Evolutionary conservation across 2,329 filamentous ascomycete species (phyloP).

Genomic region (Trichoderma sp.): DNA sequence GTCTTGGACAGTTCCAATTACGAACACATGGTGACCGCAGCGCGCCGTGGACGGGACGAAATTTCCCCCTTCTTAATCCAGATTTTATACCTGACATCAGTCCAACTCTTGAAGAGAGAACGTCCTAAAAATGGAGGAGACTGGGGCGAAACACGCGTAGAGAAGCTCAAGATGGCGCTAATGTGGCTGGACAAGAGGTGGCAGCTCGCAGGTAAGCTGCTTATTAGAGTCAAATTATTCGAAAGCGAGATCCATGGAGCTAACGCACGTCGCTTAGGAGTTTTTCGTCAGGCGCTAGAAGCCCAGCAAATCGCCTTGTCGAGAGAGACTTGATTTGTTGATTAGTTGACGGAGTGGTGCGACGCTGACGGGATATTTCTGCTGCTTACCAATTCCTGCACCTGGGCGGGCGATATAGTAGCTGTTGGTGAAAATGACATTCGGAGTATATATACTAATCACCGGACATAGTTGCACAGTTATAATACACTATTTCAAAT

Average conservation of each 20-base stretch:
- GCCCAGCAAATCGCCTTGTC: conserved; percentile 7
- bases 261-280: background rate
- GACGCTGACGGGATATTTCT: background rate
- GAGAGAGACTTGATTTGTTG: background rate
- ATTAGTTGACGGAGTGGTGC: background rate
- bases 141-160: background rate
- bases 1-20: background rate
- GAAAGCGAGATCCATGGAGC: background rate
- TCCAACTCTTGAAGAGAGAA: background rate
- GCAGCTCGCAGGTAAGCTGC: conserved; percentile 1
- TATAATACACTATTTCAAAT: background rate
- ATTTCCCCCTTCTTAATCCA: background rate
- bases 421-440: too few species aligned
- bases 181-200: background rate
- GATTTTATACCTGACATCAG: background rate
- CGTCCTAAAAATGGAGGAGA: background rate
- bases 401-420: background rate
- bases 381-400: background rate
- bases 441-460: background rate
- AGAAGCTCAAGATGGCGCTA: background rate
- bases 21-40: background rate
- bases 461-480: background rate
- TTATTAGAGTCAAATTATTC: background rate
- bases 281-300: background rate
- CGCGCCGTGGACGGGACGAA: background rate